A percentile compares a stretch with the other conserved stretches of the same genome.
Evolutionary conservation across 768 basidiomycete genomes (phyloP).

Genomic region (Hebeloma cylindrosporum): DNA sequence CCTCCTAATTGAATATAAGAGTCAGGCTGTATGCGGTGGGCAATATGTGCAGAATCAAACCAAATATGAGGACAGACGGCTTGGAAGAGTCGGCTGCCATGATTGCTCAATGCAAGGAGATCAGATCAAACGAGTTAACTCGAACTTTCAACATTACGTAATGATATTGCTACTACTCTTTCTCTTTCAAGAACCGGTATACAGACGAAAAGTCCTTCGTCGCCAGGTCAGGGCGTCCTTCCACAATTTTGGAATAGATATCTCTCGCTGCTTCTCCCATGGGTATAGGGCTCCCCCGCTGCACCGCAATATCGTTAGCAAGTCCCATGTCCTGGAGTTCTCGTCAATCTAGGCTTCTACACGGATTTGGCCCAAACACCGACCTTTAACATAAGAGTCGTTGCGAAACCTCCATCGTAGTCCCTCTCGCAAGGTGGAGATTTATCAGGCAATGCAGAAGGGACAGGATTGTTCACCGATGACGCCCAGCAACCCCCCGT

Average conservation of each 20-base stretch:
- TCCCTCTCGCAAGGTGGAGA: slow-evolving; percentile 81
- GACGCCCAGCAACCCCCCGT: slow-evolving; percentile 85
- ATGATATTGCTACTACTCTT: slow-evolving; percentile 12
- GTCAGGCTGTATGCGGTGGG: too few relatives aligned
- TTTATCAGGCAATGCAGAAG: slow-evolving; percentile 64
- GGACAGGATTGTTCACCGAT: slow-evolving; percentile 87
- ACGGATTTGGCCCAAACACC: too few relatives aligned
- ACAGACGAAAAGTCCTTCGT: slow-evolving; percentile 81
- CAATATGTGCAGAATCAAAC: too few relatives aligned
- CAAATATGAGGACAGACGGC: slow-evolving; percentile 76
- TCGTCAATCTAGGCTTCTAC: too few relatives aligned
- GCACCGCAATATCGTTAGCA: slow-evolving; percentile 61
- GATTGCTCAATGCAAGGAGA: slow-evolving; percentile 14
- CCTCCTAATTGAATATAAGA: slow-evolving; percentile 56
- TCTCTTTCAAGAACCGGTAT: slow-evolving; percentile 57
- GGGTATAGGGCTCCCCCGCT: slow-evolving; percentile 53
- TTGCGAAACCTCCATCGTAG: slow-evolving; percentile 87
- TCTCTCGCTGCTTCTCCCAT: slow-evolving; percentile 63
- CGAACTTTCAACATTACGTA: too few relatives aligned
- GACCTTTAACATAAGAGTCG: slow-evolving; percentile 79
- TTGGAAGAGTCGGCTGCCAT: slow-evolving; percentile 37
- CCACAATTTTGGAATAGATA: slow-evolving; percentile 59
- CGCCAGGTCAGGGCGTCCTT: slow-evolving; percentile 56
- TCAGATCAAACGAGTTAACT: slow-evolving; percentile 1
- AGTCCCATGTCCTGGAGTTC: slow-evolving; percentile 83